Base-by-base conservation (phyloP, 1,139 yeast genomes). In the Pichia sp. region DNA sequence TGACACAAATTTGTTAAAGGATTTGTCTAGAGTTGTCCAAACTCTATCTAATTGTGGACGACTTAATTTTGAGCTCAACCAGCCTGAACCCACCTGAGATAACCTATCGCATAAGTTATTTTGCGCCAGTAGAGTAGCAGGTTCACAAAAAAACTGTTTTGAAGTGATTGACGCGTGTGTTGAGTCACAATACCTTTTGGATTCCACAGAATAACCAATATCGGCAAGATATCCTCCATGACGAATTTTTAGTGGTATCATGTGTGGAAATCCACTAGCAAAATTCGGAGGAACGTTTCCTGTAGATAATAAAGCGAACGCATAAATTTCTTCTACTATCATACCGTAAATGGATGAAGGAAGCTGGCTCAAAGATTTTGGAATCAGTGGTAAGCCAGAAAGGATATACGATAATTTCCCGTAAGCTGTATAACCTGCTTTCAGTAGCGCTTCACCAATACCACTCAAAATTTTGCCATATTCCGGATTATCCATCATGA, bases 11-110 rank as follows among this genome's bases (percentile, higher is more conserved):
- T 90, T 90, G 64, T 81, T 82, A 65, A 85, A 81, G n/a, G 85
- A 79, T 63, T 81, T 82, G 67, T 90, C 96, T 58, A 90, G 75
- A 52, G 87, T 90, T 8, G 92, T 93, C 95, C 95, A 87, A 57
- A 90, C 85, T 65, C 82, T 86, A 64, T 90, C 96, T 57, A 90
- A 74, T 62, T 86, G 87, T 13, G 95, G 95, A 65, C 84, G 84
- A 42, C 87, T 64, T 23, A 67, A 51, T 41, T 75, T 62, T 10
- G 67, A 62, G 8, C 65, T 64, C 48, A 67, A 61, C 71, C 71
- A 68, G 15, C 68, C 64, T 8, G 67, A 59, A 26, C 76, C 80
- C 1, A 75, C 64, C 50, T 78, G 80, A 5, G 80, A 70, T 23
- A 81, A 60, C 63, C 87, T 70, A 45, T 75, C 73, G 50, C 73